Percentiles rank a stretch among this genome's conserved stretches.
Evolutionary conservation across 108 stramenopile species (phyloP).

Genomic region (Aurantiochytrium sp.): DNA sequence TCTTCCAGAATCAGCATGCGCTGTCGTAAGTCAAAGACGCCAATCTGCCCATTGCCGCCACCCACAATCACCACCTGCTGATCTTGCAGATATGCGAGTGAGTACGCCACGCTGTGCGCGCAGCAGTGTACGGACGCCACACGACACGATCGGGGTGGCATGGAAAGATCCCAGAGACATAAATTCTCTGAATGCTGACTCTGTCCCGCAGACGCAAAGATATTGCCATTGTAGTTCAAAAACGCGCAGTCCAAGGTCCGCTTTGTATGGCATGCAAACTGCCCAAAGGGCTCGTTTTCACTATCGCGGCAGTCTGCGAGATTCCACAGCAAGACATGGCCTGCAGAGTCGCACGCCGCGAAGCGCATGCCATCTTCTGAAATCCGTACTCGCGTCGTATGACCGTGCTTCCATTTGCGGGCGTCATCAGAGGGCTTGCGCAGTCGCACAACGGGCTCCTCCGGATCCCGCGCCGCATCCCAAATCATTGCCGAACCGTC

Average conservation of each 20-base stretch:
- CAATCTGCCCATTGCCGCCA: not conserved
- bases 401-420: not conserved
- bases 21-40: not conserved
- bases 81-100: not conserved
- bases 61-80: slow-evolving; percentile 2
- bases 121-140: not conserved
- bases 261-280: not conserved
- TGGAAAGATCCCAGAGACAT: not conserved
- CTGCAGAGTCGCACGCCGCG: not conserved
- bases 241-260: not conserved
- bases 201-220: not conserved
- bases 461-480: not conserved
- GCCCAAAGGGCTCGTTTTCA: not conserved
- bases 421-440: not conserved
- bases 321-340: not conserved
- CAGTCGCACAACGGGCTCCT: not conserved
- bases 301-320: not conserved
- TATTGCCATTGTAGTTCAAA: not conserved
- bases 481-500: not conserved
- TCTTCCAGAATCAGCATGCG: not conserved
- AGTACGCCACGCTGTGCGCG: not conserved
- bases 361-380: not conserved
- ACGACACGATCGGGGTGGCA: not conserved
- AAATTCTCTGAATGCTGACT: not conserved
- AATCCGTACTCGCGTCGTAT: not conserved